Evolutionary conservation across 1,139 yeast genomes (phyloP).

Genomic region (Citeromyces siamensis): DNA sequence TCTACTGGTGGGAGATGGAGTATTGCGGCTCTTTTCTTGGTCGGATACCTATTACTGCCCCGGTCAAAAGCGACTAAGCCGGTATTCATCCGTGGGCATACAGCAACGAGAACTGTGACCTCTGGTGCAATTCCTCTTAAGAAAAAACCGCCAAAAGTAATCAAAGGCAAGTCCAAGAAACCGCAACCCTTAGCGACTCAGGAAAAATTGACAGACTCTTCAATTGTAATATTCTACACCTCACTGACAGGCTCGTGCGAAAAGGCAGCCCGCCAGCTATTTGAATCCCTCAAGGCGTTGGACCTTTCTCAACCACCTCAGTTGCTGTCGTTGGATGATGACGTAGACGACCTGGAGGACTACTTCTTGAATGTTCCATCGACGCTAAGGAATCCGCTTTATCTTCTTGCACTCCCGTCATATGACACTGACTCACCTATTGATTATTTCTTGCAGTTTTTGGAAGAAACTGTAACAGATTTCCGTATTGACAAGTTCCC

Average conservation of each 20-base stretch:
- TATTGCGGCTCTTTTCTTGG: slow-evolving; percentile 11
- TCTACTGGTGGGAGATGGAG: slow-evolving; percentile 23
- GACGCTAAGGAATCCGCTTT: slow-evolving; percentile 33
- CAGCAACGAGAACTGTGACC: slow-evolving; percentile 5
- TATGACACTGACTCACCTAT: slow-evolving; percentile 90
- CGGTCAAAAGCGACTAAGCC: slow-evolving; percentile 2
- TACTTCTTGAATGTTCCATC: slow-evolving; percentile 59
- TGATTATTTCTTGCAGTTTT: slow-evolving; percentile 73
- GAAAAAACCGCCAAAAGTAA: slow-evolving; percentile 26
- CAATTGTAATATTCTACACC: slow-evolving; percentile 62
- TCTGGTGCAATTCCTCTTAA: slow-evolving; percentile 9
- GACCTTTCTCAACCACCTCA: slow-evolving; percentile 33
- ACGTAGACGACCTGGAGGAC: slow-evolving; percentile 74
- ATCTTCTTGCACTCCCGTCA: slow-evolving; percentile 72
- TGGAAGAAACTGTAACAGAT: slow-evolving; percentile 73
- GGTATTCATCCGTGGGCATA: slow-evolving; percentile 4
- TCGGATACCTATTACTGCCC: slow-evolving; percentile 5
- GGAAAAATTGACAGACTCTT: slow-evolving; percentile 27
- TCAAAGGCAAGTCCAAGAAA: slow-evolving; percentile 22
- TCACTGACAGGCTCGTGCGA: slow-evolving; percentile 78
- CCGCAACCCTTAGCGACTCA: slow-evolving; percentile 20
- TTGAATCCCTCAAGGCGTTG: slow-evolving; percentile 22
- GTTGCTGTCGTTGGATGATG: slow-evolving; percentile 61
- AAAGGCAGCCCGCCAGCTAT: slow-evolving; percentile 45
- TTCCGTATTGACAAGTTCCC: slow-evolving; percentile 82